Conservation (phyloP, 2,329 filamentous ascomycete species). For the Alternaria arbusti region DNA sequence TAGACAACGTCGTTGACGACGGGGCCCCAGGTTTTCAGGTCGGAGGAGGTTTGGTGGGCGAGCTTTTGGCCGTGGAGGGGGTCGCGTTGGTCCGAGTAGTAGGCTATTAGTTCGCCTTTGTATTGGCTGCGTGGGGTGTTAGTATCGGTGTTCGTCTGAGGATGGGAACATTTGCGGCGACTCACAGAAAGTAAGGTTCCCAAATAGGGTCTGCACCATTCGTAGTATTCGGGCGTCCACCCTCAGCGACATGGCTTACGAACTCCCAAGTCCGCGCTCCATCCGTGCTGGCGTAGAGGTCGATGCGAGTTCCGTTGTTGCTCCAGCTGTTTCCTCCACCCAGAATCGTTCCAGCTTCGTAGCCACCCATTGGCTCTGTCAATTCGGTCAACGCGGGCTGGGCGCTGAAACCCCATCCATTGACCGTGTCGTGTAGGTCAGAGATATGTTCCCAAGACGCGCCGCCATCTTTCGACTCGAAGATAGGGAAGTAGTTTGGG, state of each 20-base stretch:
- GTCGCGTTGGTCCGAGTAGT: conserved; percentile 37
- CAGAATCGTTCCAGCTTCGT: conserved; percentile 27
- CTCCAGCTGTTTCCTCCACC: conserved; percentile 57
- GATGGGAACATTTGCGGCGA: not conserved
- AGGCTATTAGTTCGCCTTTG: conserved; percentile 24
- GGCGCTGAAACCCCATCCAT: conserved; percentile 68
- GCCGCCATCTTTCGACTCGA: conserved; percentile 52
- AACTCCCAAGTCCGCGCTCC: conserved; percentile 28
- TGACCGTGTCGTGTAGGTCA: conserved; percentile 65
- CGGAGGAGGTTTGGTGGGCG: conserved; percentile 24
- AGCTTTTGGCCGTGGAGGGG: conserved; percentile 33
- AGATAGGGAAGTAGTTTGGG: conserved; percentile 48
- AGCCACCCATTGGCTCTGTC: conserved; percentile 21
- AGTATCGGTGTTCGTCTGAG: not conserved
- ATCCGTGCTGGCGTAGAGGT: conserved; percentile 31
- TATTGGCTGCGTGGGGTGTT: conserved; percentile 16
- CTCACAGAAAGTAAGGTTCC: conserved; percentile 32
- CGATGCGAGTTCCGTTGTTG: conserved; percentile 51
- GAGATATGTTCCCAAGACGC: conserved; percentile 66
- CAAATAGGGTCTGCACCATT: conserved; percentile 32
- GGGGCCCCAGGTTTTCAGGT: conserved; percentile 30
- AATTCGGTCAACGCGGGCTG: conserved; percentile 25
- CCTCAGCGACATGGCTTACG: conserved; percentile 29
- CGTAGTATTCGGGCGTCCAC: conserved; percentile 22
- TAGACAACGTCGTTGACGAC: conserved; percentile 31